Evolutionary conservation across 345 rosid species (phyloP).

Genomic region (Viola odorata): DNA sequence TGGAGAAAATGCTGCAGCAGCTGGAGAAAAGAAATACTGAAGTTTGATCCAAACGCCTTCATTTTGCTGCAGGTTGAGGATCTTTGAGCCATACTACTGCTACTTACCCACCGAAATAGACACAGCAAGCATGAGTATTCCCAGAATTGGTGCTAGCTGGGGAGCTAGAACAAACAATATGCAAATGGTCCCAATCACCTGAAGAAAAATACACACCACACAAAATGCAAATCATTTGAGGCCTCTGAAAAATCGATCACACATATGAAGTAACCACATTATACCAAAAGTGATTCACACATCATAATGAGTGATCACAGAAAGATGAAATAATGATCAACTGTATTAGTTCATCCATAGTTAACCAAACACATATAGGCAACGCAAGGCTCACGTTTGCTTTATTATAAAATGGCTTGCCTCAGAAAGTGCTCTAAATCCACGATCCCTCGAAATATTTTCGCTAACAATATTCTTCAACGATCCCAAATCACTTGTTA

Average conservation of each 20-base stretch:
- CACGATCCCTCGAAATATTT: conserved; percentile 92
- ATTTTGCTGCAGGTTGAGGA: too few species aligned
- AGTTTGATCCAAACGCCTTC: too few species aligned
- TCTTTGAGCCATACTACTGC: too few species aligned
- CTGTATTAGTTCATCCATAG: too few species aligned
- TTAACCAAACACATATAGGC: conserved; percentile 23
- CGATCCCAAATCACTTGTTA: conserved; percentile 90
- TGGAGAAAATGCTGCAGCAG: too few species aligned
- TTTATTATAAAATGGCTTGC: conserved; percentile 70
- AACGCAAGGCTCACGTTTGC: conserved; percentile 55
- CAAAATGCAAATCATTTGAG: conserved; percentile 6
- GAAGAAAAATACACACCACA: conserved; percentile 17
- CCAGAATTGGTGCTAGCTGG: conserved; percentile 87
- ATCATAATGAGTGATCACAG: too few species aligned
- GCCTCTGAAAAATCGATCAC: not conserved
- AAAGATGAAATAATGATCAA: too few species aligned
- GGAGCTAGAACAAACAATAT: conserved; percentile 76
- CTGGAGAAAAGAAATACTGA: too few species aligned
- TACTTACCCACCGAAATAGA: conserved; percentile 74
- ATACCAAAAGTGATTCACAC: too few species aligned
- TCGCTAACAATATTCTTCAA: conserved; percentile 73
- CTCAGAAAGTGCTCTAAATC: conserved; percentile 97
- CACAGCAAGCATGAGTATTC: conserved; percentile 62
- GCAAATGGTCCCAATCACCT: conserved; percentile 80
- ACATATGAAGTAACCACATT: not conserved